Conservation (phyloP, 2,329 filamentous ascomycete genomes). For the Cordyceps tenuipes region DNA sequence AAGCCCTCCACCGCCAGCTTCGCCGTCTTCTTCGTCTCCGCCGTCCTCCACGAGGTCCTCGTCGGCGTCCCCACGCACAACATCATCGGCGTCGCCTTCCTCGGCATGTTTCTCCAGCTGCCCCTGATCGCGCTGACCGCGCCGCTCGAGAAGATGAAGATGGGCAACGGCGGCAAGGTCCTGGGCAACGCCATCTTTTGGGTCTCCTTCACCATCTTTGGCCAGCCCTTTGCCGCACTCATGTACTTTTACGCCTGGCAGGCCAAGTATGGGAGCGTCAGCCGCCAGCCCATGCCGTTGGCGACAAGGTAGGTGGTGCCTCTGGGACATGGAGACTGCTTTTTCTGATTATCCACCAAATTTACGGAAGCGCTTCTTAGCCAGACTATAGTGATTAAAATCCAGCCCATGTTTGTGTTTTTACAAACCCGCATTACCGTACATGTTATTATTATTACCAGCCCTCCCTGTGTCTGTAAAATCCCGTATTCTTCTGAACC, state of each 20-base stretch:
- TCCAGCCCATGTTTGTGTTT: neutral
- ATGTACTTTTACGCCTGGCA: constrained; percentile 99
- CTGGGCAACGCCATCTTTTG: constrained; percentile 93
- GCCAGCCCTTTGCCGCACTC: constrained; percentile 84
- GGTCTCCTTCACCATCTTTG: constrained; percentile 91
- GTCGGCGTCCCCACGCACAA: constrained; percentile 95
- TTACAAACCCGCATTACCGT: neutral
- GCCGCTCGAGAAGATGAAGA: constrained; percentile 69
- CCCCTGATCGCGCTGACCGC: constrained; percentile 78
- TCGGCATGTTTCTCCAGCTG: constrained; percentile 89
- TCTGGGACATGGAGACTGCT: neutral
- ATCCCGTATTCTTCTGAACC: neutral
- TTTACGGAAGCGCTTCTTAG: neutral
- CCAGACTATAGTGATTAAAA: neutral
- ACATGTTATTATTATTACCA: neutral
- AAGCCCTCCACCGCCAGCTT: constrained; percentile 61
- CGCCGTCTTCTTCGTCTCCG: constrained; percentile 81
- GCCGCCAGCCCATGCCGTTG: constrained; percentile 28
- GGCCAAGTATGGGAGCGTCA: constrained; percentile 87
- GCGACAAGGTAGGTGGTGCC: neutral
- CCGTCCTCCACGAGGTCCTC: constrained; percentile 81
- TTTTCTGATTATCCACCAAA: neutral
- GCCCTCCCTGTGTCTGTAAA: neutral
- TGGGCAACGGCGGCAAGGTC: constrained; percentile 61
- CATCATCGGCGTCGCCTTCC: constrained; percentile 82